A percentile compares a stretch with the other conserved stretches of the same genome.
Evolutionary conservation across 192 early-diverging fungal genomes (phyloP).

Genomic region (Mortierella antarctica): DNA sequence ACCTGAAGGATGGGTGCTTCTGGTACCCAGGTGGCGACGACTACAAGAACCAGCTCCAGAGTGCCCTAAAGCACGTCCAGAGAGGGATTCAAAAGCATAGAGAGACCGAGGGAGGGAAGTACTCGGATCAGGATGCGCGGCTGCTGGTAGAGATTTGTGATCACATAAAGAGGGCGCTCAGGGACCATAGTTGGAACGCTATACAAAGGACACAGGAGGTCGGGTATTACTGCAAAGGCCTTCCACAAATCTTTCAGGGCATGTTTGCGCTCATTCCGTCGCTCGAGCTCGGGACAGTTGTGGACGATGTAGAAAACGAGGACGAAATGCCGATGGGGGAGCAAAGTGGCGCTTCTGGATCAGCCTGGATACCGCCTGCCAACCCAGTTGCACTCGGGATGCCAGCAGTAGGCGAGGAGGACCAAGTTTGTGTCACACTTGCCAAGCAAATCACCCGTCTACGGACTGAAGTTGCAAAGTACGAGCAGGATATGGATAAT

Average conservation of each 20-base stretch:
- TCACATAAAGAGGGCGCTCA: slow-evolving; percentile 24
- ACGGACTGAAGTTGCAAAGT: background rate
- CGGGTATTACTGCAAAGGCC: slow-evolving; percentile 41
- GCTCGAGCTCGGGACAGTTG: background rate
- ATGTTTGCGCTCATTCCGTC: slow-evolving; percentile 16
- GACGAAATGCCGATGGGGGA: background rate
- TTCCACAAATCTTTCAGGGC: slow-evolving; percentile 7
- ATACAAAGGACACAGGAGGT: slow-evolving; percentile 38
- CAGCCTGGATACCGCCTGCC: no score
- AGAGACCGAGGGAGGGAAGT: slow-evolving; percentile 8
- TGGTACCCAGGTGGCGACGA: slow-evolving; percentile 66
- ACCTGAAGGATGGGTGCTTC: slow-evolving; percentile 71
- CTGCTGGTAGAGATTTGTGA: slow-evolving; percentile 30
- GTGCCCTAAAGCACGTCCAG: slow-evolving; percentile 34
- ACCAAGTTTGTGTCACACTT: slow-evolving; percentile 11
- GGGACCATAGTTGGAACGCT: slow-evolving; percentile 23
- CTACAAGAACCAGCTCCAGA: background rate
- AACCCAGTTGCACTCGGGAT: no score
- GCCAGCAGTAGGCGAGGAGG: background rate
- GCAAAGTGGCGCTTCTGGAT: no score
- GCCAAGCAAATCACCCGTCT: slow-evolving; percentile 19
- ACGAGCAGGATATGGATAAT: background rate
- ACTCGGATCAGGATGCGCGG: slow-evolving; percentile 29
- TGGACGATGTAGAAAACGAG: background rate
- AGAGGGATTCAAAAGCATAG: slow-evolving; percentile 7